Conservation (phyloP, 441 rosid genomes). For the Gossypium davidsonii region DNA sequence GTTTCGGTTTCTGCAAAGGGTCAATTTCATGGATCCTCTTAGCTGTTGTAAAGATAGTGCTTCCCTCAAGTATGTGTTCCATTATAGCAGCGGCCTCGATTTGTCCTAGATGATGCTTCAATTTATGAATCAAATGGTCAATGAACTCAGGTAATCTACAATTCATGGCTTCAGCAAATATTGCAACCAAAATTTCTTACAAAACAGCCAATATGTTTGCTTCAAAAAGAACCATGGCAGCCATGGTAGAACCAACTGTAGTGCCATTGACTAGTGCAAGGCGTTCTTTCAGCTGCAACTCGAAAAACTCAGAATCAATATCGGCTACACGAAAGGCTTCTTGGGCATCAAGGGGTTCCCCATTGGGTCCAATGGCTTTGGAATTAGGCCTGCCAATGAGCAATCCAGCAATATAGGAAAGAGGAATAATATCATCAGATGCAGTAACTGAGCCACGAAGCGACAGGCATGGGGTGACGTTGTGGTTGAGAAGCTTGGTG, state of each 20-base stretch:
- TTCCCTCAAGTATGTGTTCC: conserved; percentile 38
- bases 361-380: too few species aligned
- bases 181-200: conserved; percentile 16
- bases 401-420: too few species aligned
- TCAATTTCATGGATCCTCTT: conserved; percentile 52
- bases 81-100: conserved; percentile 12
- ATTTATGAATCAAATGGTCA: conserved; percentile 5
- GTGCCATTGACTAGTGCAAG: conserved; percentile 14
- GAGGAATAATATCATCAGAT: too few species aligned
- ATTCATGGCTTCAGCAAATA: conserved; percentile 28
- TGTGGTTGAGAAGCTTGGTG: too few species aligned
- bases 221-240: conserved; percentile 14
- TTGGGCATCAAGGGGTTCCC: conserved; percentile 15
- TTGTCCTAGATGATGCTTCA: too few species aligned
- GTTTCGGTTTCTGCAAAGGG: conserved; percentile 63
- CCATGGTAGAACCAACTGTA: conserved; percentile 13
- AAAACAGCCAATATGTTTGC: conserved; percentile 8
- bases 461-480: too few species aligned
- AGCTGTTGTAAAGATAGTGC: conserved; percentile 47
- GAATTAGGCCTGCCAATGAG: too few species aligned
- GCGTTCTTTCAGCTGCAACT: conserved; percentile 22
- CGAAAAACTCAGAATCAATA: conserved; percentile 34
- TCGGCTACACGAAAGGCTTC: conserved; percentile 39
- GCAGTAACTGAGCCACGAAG: too few species aligned
- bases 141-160: conserved; percentile 10